Evolutionary conservation across 345 rosid genomes (phyloP), one percentile per base, ranked within the genome.

Genomic region (Stellera chamaejasme): DNA sequence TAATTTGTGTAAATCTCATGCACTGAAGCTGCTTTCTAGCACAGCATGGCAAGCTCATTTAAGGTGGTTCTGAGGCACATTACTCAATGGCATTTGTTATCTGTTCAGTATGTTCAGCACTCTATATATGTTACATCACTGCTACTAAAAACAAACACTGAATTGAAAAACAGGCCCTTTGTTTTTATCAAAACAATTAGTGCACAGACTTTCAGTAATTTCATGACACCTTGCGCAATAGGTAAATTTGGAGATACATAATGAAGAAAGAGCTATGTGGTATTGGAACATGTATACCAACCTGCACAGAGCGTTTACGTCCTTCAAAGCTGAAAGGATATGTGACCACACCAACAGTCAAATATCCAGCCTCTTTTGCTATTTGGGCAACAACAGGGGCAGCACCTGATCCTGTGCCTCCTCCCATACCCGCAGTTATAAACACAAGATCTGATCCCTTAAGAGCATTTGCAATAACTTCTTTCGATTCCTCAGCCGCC

Each of bases 401-500:
- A 82, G 99, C 99, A 63, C 99, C 99, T 9, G 99, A 93, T 10
- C 99, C 99, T 23, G 99, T 93, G 12, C 99, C 99, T 64, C 99
- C 99, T 72, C 99, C 99, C 99, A 93, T 93, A 68, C 99, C 99
- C 32, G 97, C 96, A 15, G 99, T 86, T 48, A 93, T 75, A 74
- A 93, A 93, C 74, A 93, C 97, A 73, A 93, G 97, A 73, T 93
- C 97, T 42, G 99, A 93, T 50, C 99, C 99, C 70, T 86, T 93
- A 11, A 93, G 97, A 54, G 97, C 82, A 78, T 73, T 76, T 42
- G 94, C 91, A 56, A 93, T 93, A 27, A 79, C 81, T 42, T 93
- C 99, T 69, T 71, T 88, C 27, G 99, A 93, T 70, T 93, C 99
- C 73, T 89, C 99, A 2, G 99, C 99, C 63, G 99, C 99, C 72